Evolutionary conservation across 2,329 filamentous ascomycete species (phyloP), one percentile per base, ranked within the genome.

Genomic region (Colletotrichum musae): DNA sequence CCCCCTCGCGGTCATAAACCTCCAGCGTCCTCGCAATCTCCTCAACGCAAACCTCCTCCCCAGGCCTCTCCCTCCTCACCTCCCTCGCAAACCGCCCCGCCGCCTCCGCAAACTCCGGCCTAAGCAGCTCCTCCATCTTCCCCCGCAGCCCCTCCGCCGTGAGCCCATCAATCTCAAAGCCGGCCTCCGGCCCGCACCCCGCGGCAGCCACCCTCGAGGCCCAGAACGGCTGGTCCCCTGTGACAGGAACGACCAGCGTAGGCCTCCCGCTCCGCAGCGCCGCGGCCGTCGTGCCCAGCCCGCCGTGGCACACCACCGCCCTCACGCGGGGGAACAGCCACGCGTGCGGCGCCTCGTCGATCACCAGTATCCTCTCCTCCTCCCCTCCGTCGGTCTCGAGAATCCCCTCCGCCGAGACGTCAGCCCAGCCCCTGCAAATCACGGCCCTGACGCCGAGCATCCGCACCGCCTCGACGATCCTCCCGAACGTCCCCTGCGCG

Each of bases 171-270:
- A 70, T n/a, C 2, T n/a, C 53, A 13, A 66, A 65, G 18, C 32
- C 39, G 18, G 52, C 52, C 26, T 57, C 45, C 13, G 66, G 69
- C 18, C 66, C 70, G 3, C 57, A 67, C 4, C 66, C 70, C 4
- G 13, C 45, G n/a, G 41, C 53, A 13, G 13, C 12, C 10, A 71
- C 51, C 36, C 60, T 43, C 13, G 13, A 9, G 6, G 51, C 68
- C 70, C 70, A 71, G 12, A 71, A 68, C 24, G 61, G 57, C 69
- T 70, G 66, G 57, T 70, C 69, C 3, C 69, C 69, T 2, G 65
- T 52, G 12, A 71, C 69, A n/a, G 69, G 69, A 3, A 71, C 57
- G 0, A 71, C 57, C 36, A 70, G 61, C 26, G 61, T 59, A 9
- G 69, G 69, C 39, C 48, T 13, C 9, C 69, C 69, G 52, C 66